A percentile compares a stretch with the other conserved stretches of the same genome.
Evolutionary conservation across 768 basidiomycete species (phyloP).

Genomic region (Xerocomellus intermedius): DNA sequence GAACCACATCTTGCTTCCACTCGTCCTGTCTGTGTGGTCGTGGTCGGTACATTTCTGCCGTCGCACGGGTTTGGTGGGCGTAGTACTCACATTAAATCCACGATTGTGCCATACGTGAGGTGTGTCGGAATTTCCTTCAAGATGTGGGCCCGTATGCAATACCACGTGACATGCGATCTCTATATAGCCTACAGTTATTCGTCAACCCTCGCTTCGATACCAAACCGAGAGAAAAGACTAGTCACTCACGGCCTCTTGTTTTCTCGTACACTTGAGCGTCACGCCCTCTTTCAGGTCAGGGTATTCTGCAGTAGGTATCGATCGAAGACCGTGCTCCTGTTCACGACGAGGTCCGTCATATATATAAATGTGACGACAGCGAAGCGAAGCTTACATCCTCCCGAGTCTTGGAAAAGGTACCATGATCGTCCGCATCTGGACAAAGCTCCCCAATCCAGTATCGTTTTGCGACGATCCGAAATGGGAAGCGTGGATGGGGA

Average conservation of each 20-base stretch:
- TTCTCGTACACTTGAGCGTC: constrained; percentile 6
- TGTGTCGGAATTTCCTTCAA: too few relatives aligned
- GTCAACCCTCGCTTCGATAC: too few relatives aligned
- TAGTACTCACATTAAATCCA: neutral
- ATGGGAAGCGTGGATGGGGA: constrained; percentile 8
- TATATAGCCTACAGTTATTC: too few relatives aligned
- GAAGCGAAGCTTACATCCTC: too few relatives aligned
- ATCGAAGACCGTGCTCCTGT: constrained; percentile 7
- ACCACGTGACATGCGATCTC: too few relatives aligned
- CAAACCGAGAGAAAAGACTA: too few relatives aligned
- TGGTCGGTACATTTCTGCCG: neutral
- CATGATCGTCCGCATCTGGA: neutral
- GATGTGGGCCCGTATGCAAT: too few relatives aligned
- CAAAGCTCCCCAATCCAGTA: constrained; percentile 1
- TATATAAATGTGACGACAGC: neutral
- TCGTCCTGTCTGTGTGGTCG: too few relatives aligned
- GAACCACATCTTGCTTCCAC: too few relatives aligned
- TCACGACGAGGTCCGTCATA: too few relatives aligned
- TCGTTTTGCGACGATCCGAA: constrained; percentile 7
- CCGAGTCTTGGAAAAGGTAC: neutral
- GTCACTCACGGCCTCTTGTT: constrained; percentile 4
- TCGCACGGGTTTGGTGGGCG: neutral
- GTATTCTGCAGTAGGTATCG: constrained; percentile 4
- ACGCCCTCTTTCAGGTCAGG: neutral
- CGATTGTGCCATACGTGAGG: neutral